Percentiles rank a stretch among this genome's conserved stretches.
phyloP scores from a whole-genome alignment of 1,139 yeast genomes.

The Geotrichum australiense region DNA sequence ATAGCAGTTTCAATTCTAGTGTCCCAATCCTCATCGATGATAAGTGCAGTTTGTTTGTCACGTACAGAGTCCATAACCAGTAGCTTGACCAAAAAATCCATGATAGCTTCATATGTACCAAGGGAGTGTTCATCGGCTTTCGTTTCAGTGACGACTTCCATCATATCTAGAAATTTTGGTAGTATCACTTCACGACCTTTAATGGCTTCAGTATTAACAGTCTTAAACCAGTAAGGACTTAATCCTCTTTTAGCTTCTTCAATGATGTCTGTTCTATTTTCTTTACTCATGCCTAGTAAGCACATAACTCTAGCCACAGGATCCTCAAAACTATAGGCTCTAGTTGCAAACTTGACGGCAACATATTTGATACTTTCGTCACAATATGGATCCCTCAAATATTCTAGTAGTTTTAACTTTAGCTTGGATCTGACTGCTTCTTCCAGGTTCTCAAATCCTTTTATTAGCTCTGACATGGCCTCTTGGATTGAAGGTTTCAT shows the following conservation, averaged over 20 bases:
- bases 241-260: slow-evolving; percentile 83
- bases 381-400: slow-evolving; percentile 32
- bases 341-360: slow-evolving; percentile 59
- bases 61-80: slow-evolving; percentile 58
- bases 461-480: slow-evolving; percentile 54
- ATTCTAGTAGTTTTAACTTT: slow-evolving; percentile 39
- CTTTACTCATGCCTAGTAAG: slow-evolving; percentile 51
- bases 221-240: slow-evolving; percentile 64
- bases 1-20: slow-evolving; percentile 65
- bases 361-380: slow-evolving; percentile 47
- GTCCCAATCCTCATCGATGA: slow-evolving; percentile 70
- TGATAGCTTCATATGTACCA: slow-evolving; percentile 31
- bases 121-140: slow-evolving; percentile 11
- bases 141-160: slow-evolving; percentile 12
- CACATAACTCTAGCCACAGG: slow-evolving; percentile 63
- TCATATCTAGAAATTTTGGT: slow-evolving; percentile 29
- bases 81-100: slow-evolving; percentile 38
- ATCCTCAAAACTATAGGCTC: slow-evolving; percentile 62
- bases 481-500: slow-evolving; percentile 66
- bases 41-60: slow-evolving; percentile 49
- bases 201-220: slow-evolving; percentile 22
- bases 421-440: slow-evolving; percentile 39
- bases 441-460: slow-evolving; percentile 42
- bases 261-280: slow-evolving; percentile 59
- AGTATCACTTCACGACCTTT: slow-evolving; percentile 24